Percentiles rank a stretch among this genome's conserved stretches.
Conservation (phyloP, 2,329 filamentous ascomycete species). For the Venturia nashicola region DNA sequence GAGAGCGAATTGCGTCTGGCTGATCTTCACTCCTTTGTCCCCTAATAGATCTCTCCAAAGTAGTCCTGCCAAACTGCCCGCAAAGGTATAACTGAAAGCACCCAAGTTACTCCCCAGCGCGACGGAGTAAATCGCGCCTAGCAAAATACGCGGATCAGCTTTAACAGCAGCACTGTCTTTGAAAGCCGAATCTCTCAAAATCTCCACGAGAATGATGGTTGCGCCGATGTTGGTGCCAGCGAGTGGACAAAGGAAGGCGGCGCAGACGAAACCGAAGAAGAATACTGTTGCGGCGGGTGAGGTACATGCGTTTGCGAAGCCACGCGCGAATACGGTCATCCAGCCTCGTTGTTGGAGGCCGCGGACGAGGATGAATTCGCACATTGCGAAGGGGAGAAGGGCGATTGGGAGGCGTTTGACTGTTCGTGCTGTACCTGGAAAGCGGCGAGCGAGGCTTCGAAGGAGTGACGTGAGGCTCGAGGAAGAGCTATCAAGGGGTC, state of each 20-base stretch:
- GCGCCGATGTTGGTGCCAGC: neutral
- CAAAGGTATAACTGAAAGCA: neutral
- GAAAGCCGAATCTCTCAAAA: neutral
- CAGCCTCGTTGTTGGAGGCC: neutral
- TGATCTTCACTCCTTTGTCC: neutral
- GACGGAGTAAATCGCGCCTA: neutral
- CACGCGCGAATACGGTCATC: neutral
- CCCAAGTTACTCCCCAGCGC: neutral
- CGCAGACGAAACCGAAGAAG: constrained; percentile 1
- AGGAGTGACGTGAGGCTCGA: neutral
- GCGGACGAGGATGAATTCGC: constrained; percentile 1
- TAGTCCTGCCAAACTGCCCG: neutral
- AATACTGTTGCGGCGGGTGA: neutral
- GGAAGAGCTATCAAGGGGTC: neutral
- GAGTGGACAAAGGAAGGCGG: neutral
- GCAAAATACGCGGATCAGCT: neutral
- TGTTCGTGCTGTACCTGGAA: neutral
- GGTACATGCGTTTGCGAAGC: neutral
- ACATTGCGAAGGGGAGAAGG: constrained; percentile 1
- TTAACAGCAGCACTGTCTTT: neutral
- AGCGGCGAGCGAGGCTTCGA: neutral
- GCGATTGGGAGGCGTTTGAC: neutral
- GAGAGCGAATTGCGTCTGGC: neutral
- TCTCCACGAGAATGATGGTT: constrained; percentile 2
- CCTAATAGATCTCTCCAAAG: neutral